These are phyloP conservation scores for Blastocystis hominis DNA, from an alignment of 352 stramenopile species.

Conservation along the genomic window DNA sequence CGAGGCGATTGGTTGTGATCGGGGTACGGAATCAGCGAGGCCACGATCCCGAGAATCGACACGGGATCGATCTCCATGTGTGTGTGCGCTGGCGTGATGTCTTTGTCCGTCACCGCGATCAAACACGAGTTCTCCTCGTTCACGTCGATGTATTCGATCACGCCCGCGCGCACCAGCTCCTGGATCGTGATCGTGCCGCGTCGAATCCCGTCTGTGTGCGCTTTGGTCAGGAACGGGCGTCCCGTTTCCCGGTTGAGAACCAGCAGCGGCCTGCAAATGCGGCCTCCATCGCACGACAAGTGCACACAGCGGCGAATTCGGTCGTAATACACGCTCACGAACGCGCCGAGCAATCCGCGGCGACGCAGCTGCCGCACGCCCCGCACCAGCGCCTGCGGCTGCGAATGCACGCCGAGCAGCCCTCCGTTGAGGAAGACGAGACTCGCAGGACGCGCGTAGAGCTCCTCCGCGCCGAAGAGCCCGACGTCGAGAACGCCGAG, in stretches of 20 bases:
- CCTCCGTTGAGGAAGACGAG: slow-evolving; percentile 96
- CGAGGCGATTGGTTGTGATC: slow-evolving; percentile 94
- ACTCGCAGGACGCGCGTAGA: slow-evolving; percentile 83
- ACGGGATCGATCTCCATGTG: slow-evolving; percentile 99
- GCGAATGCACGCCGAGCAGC: slow-evolving; percentile 87
- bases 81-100: slow-evolving; percentile 80
- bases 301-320: slow-evolving; percentile 82
- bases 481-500: slow-evolving; percentile 89
- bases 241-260: slow-evolving; percentile 79
- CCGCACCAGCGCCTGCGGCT: slow-evolving; percentile 69
- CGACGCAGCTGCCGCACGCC: slow-evolving; percentile 61
- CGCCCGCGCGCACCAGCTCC: slow-evolving; percentile 73
- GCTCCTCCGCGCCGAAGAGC: slow-evolving; percentile 84
- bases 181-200: slow-evolving; percentile 70
- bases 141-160: slow-evolving; percentile 98
- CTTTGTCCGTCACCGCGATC: slow-evolving; percentile 79
- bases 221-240: slow-evolving; percentile 80
- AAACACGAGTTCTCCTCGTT: slow-evolving; percentile 99
- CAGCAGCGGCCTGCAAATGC: slow-evolving; percentile 90
- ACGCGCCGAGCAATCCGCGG: slow-evolving; percentile 76
- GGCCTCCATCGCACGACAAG: slow-evolving; percentile 92
- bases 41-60: slow-evolving; percentile 94
- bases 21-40: slow-evolving; percentile 93
- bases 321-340: slow-evolving; percentile 94
- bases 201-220: slow-evolving; percentile 82